These are phyloP conservation scores for Komagataella kurtzmanii DNA, from an alignment of 805 yeast species.

Conservation along the genomic window DNA sequence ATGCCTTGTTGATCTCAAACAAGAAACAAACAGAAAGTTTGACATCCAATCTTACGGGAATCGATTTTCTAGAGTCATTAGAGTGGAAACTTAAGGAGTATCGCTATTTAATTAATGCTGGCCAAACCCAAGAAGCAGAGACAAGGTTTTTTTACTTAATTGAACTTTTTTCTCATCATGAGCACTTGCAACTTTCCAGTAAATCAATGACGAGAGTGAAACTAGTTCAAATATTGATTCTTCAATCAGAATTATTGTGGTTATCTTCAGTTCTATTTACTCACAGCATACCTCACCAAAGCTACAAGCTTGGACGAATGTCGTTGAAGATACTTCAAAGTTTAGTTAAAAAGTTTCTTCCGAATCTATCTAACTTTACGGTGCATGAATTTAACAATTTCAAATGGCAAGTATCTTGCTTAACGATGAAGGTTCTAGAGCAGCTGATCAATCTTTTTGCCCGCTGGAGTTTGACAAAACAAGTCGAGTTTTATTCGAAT, in stretches of 20 bases:
- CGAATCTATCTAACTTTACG: not conserved
- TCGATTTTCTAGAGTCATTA: not conserved
- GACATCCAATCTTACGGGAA: not conserved
- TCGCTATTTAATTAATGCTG: not conserved
- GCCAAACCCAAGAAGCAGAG: not conserved
- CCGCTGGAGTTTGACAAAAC: conserved; percentile 44
- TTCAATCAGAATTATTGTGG: not conserved
- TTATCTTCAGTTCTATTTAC: not conserved
- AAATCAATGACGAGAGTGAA: not conserved
- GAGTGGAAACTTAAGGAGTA: not conserved
- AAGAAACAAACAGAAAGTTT: no score
- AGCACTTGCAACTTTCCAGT: not conserved
- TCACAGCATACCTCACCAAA: not conserved
- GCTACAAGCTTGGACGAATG: not conserved
- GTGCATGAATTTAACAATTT: not conserved
- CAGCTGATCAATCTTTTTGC: conserved; percentile 24
- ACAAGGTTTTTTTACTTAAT: not conserved
- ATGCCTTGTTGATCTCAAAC: not conserved
- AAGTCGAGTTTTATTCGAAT: conserved; percentile 36
- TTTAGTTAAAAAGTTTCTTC: not conserved
- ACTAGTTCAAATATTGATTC: not conserved
- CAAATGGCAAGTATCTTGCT: not conserved
- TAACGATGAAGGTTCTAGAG: conserved; percentile 23
- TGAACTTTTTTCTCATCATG: not conserved
- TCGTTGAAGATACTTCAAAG: not conserved